Evolutionary conservation across 2,329 filamentous ascomycete species (phyloP).

Genomic region (Aureobasidium uvarum): DNA sequence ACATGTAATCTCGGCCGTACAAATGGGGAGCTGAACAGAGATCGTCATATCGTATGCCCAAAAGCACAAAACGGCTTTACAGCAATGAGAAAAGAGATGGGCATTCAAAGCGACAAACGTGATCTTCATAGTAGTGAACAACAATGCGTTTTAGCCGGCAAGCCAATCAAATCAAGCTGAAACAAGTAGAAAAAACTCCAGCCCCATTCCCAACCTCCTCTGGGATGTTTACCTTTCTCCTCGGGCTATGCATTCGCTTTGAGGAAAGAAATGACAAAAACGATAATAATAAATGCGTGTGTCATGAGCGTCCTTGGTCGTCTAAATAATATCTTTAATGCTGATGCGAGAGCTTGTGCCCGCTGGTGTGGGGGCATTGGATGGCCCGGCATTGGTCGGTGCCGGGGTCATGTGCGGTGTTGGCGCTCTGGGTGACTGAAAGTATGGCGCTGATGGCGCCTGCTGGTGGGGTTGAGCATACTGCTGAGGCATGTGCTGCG

Average conservation of each 20-base stretch:
- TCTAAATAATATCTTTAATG: constrained; percentile 40
- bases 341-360: constrained; percentile 35
- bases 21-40: background rate
- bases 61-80: constrained; percentile 7
- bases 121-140: constrained; percentile 20
- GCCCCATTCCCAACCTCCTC: background rate
- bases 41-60: background rate
- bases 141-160: constrained; percentile 6
- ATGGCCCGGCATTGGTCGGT: constrained; percentile 5
- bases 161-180: constrained; percentile 8
- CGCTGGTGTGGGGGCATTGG: constrained; percentile 13
- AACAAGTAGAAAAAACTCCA: constrained; percentile 1
- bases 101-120: constrained; percentile 7
- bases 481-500: constrained; percentile 13
- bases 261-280: constrained; percentile 17
- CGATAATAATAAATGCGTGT: constrained; percentile 13
- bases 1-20: background rate
- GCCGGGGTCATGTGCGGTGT: constrained; percentile 25
- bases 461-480: constrained; percentile 29
- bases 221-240: constrained; percentile 12
- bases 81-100: background rate
- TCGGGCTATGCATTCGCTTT: constrained; percentile 23
- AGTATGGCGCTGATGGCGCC: constrained; percentile 27
- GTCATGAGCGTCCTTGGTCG: constrained; percentile 17
- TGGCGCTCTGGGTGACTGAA: constrained; percentile 24